These are phyloP conservation scores for Sisymbrium altissimum DNA, from an alignment of 345 rosid genomes.

Conservation along the genomic window DNA sequence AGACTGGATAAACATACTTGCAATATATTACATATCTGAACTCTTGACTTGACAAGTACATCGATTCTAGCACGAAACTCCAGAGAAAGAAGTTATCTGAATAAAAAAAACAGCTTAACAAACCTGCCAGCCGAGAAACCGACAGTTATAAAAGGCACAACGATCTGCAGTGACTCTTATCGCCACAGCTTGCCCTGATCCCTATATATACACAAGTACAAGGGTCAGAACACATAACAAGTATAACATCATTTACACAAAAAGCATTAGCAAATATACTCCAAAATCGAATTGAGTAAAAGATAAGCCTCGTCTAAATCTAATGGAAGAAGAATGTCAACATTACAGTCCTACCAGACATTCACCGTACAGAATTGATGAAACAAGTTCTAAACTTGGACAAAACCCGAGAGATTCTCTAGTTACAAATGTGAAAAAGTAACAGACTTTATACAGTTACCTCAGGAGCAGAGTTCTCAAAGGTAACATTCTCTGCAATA, in stretches of 20 bases:
- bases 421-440: background rate
- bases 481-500: slow-evolving; percentile 92
- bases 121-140: slow-evolving; percentile 99
- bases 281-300: background rate
- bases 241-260: background rate
- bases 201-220: slow-evolving; percentile 35
- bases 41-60: background rate
- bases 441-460: slow-evolving; percentile 30
- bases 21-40: background rate
- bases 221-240: background rate
- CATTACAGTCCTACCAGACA: background rate
- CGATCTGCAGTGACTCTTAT: slow-evolving; percentile 91
- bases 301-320: background rate
- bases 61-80: no score
- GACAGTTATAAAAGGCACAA: slow-evolving; percentile 91
- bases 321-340: background rate
- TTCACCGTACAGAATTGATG: background rate
- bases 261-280: background rate
- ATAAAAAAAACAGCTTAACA: no score
- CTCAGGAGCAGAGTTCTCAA: slow-evolving; percentile 91
- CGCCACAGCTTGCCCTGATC: slow-evolving; percentile 98
- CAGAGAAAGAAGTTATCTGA: no score
- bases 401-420: background rate
- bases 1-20: background rate
- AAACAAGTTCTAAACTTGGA: background rate